phyloP scores from a whole-genome alignment of 169 alveolate genomes.

The Eimeria brunetti region DNA sequence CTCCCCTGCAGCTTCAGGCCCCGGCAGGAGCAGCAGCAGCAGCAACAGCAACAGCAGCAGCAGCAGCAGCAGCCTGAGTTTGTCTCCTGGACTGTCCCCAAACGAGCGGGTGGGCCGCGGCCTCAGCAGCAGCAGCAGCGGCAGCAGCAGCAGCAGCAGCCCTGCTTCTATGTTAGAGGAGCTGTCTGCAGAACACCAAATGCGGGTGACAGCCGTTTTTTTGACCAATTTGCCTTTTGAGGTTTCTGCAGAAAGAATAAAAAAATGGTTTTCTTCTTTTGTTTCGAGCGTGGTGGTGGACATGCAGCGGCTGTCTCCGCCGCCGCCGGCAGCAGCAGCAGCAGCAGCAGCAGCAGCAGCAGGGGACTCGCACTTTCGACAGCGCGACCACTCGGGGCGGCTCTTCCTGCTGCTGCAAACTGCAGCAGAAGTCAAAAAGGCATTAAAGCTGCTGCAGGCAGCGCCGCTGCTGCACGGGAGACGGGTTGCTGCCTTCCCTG shows the following conservation, averaged over 20 bases:
- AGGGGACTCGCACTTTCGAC: background rate
- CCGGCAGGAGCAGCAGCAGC: background rate
- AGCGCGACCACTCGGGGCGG: background rate
- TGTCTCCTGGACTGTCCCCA: too few species aligned
- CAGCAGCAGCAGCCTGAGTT: constrained; percentile 62
- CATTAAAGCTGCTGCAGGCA: background rate
- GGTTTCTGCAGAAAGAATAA: too few species aligned
- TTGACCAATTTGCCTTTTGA: background rate
- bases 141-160: too few species aligned
- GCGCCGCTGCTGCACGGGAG: constrained; percentile 11
- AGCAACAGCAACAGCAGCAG: constrained; percentile 21
- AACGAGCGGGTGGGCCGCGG: too few species aligned
- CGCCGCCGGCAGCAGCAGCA: background rate
- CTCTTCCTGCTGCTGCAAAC: constrained; percentile 14
- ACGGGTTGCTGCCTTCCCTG: background rate
- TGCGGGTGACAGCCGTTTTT: background rate
- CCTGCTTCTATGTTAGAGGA: too few species aligned
- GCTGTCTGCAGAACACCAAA: background rate
- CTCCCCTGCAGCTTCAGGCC: background rate
- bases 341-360: background rate
- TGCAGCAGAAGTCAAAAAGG: background rate
- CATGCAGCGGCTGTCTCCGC: too few species aligned
- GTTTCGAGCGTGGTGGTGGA: too few species aligned
- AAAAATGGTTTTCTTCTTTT: too few species aligned
- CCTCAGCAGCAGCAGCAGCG: too few species aligned